phyloP scores from a whole-genome alignment of 768 basidiomycete species.

The Termitomyces eurrhizus region DNA sequence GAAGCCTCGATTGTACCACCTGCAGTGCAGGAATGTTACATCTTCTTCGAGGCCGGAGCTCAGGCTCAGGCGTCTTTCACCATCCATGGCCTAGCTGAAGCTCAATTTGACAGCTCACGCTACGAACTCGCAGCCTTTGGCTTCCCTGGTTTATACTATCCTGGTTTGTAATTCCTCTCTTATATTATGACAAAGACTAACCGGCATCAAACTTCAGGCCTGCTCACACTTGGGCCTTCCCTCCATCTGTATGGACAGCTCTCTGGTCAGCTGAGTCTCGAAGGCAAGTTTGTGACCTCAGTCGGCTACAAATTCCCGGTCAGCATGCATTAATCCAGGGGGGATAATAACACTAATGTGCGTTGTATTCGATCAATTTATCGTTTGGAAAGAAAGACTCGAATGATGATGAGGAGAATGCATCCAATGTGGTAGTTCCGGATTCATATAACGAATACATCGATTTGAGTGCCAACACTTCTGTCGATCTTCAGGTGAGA shows the following conservation, averaged over 20 bases:
- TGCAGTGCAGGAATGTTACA: not conserved
- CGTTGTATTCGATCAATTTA: not conserved
- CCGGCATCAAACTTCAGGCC: not conserved
- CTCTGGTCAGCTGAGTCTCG: not conserved
- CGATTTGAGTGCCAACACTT: not conserved
- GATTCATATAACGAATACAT: not conserved
- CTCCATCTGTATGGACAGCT: constrained; percentile 1
- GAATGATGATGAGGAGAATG: not conserved
- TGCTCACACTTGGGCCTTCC: constrained; percentile 1
- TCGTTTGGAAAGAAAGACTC: not conserved
- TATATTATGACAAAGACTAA: not conserved
- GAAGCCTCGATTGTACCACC: not conserved
- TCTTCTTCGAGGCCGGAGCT: not conserved
- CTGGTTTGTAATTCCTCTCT: not conserved
- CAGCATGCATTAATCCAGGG: not conserved
- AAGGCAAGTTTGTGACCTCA: not conserved
- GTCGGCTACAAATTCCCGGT: constrained; percentile 3
- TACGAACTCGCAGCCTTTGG: constrained; percentile 1
- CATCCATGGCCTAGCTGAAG: not conserved
- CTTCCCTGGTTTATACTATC: constrained; percentile 2
- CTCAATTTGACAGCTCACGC: not conserved
- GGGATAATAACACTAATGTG: not conserved
- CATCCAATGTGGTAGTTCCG: not conserved
- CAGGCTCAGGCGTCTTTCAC: not conserved
- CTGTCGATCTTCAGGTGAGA: not conserved